Evolutionary conservation across 2,329 filamentous ascomycete species (phyloP), one percentile per base, ranked within the genome.

Genomic region (Albifimbria verrucaria): DNA sequence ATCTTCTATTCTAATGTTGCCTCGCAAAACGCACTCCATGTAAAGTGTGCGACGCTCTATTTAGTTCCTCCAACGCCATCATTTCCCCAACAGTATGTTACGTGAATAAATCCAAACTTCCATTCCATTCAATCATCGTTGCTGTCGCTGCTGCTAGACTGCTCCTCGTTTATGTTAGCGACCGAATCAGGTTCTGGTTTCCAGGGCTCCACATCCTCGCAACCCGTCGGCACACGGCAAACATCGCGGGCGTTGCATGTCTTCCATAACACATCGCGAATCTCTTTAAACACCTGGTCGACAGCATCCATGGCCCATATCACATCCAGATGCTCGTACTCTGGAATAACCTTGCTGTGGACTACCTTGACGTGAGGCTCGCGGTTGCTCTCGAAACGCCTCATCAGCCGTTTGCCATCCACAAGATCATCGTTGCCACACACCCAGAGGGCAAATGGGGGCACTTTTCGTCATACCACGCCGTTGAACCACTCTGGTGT

Each of bases 241-340:
- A 71, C 51, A 11, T 76, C 74, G 50, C 83, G 69, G 24, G 60
- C 75, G 46, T 83, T 32, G 73, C 85, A 75, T 1, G 90, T 96
- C 69, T 86, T 86, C 92, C 92, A 97, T 12, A 97, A 70, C 15
- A 95, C 87, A 62, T 93, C 87, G 25, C 85, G 81, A 0, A 97
- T 76, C 72, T 96, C 92, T 52, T 76, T 79, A 5, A 92, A 94
- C 1, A 97, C 89, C 67, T 93, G 83, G 47, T 93, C 86, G 17
- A 92, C 83, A 0, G 86, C 85, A 65, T 97, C 92, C 78, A 97
- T 90, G 0, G 92, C 92, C 93, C 93, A 97, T 36, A 97, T 85
- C 2, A 97, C 90, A 71, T 97, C 93, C 4, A 97, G 79, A 71
- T 97, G 93, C 72, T 97, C 93, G 67, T 96, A 96, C 46, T 88